Evolutionary conservation across 805 yeast species (phyloP).

Genomic region (Kuraishia cidri): DNA sequence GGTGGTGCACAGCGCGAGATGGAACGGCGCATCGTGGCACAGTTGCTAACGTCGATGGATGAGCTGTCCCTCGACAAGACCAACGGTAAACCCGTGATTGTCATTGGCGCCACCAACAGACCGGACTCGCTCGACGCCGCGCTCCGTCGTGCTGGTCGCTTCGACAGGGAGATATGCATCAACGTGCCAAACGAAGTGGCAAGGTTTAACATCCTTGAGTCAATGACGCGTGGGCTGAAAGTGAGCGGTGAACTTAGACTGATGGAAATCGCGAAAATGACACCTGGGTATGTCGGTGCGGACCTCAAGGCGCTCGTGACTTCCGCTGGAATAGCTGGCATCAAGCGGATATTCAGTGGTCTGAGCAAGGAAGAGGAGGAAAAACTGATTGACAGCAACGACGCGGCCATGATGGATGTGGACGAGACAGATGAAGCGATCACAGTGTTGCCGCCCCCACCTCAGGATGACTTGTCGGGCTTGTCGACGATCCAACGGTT

Average conservation of each 20-base stretch:
- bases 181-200: slow-evolving; percentile 91
- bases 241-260: slow-evolving; percentile 68
- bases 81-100: slow-evolving; percentile 85
- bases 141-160: slow-evolving; percentile 91
- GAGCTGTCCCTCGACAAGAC: slow-evolving; percentile 84
- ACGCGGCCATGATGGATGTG: slow-evolving; percentile 4
- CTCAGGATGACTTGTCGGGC: neutral
- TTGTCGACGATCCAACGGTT: slow-evolving; percentile 66
- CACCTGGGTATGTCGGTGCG: slow-evolving; percentile 98
- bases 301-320: slow-evolving; percentile 90
- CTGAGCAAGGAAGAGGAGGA: slow-evolving; percentile 20
- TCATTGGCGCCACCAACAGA: slow-evolving; percentile 93
- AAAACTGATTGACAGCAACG: slow-evolving; percentile 2
- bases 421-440: slow-evolving; percentile 3
- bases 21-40: slow-evolving; percentile 97
- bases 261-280: slow-evolving; percentile 70
- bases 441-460: neutral
- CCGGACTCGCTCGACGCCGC: slow-evolving; percentile 96
- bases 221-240: slow-evolving; percentile 63
- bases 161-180: slow-evolving; percentile 88
- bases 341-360: slow-evolving; percentile 77
- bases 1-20: slow-evolving; percentile 97
- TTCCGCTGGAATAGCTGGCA: slow-evolving; percentile 92
- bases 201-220: slow-evolving; percentile 62
- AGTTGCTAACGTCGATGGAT: slow-evolving; percentile 89